Conservation (phyloP, 345 rosid genomes). For the Salix udensis region DNA sequence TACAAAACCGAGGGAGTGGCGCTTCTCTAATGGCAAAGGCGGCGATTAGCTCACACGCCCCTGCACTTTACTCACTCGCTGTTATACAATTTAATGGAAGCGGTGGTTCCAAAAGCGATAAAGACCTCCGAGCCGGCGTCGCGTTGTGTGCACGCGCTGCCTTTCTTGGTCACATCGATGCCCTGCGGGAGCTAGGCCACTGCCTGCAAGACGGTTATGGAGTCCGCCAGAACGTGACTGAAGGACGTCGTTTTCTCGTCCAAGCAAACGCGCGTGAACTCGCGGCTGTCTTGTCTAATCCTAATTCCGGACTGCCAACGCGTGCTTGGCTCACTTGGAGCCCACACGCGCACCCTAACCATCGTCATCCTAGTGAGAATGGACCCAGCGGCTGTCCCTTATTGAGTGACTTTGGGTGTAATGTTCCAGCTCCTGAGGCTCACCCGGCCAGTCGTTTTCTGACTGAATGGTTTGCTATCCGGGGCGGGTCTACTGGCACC, state of each 20-base stretch:
- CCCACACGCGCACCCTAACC: slow-evolving; percentile 33
- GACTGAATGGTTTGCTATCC: slow-evolving; percentile 63
- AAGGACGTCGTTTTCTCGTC: slow-evolving; percentile 85
- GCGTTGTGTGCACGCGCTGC: slow-evolving; percentile 94
- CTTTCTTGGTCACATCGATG: slow-evolving; percentile 82
- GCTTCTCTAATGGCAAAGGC: slow-evolving; percentile 95
- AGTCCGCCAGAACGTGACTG: slow-evolving; percentile 72
- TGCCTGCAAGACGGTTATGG: slow-evolving; percentile 97
- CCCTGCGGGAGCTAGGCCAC: slow-evolving; percentile 95
- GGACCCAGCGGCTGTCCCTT: slow-evolving; percentile 61
- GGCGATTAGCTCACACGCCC: slow-evolving; percentile 82
- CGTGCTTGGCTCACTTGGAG: slow-evolving; percentile 58
- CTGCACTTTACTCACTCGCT: slow-evolving; percentile 74
- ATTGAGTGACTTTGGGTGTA: slow-evolving; percentile 92
- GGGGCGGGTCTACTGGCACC: slow-evolving; percentile 36
- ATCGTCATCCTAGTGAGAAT: slow-evolving; percentile 26
- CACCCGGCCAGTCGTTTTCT: slow-evolving; percentile 76
- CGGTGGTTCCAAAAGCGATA: slow-evolving; percentile 89
- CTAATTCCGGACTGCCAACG: slow-evolving; percentile 15
- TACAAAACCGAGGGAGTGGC: slow-evolving; percentile 74
- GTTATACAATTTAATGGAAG: slow-evolving; percentile 97
- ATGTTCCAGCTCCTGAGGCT: slow-evolving; percentile 86
- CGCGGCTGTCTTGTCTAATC: slow-evolving; percentile 55
- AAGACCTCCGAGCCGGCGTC: slow-evolving; percentile 88
- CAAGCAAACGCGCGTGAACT: slow-evolving; percentile 96